Percentiles rank a stretch among this genome's conserved stretches.
Evolutionary conservation across 1,284 basidiomycete genomes (phyloP).

Genomic region (Leccinum holopus): DNA sequence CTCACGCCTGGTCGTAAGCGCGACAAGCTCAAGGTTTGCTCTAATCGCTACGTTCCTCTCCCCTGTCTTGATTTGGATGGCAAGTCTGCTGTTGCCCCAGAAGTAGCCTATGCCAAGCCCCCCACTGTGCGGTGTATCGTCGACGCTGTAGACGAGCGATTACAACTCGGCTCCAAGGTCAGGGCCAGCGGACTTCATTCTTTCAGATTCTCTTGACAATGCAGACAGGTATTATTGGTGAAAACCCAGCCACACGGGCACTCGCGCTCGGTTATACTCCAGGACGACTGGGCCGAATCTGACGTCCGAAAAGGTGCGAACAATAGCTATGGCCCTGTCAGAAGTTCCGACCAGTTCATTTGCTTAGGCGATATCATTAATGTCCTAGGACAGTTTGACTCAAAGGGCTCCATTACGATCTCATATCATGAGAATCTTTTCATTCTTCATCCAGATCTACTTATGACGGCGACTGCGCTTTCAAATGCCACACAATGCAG

Average conservation of each 20-base stretch:
- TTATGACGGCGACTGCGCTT: slow-evolving; percentile 85
- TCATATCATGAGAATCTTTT: slow-evolving; percentile 61
- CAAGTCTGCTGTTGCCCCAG: slow-evolving; percentile 21
- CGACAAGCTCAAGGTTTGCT: slow-evolving; percentile 23
- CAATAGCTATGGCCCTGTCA: neutral
- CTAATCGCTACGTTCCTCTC: neutral
- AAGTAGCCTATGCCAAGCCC: slow-evolving; percentile 29
- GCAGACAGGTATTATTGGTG: slow-evolving; percentile 43
- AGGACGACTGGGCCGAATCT: slow-evolving; percentile 65
- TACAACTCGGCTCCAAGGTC: slow-evolving; percentile 22
- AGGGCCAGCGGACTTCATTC: neutral
- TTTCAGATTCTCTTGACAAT: slow-evolving; percentile 8
- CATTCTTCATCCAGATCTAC: slow-evolving; percentile 86
- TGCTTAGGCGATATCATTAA: slow-evolving; percentile 74
- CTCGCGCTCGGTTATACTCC: slow-evolving; percentile 50
- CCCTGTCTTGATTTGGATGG: neutral
- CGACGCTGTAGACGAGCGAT: slow-evolving; percentile 39
- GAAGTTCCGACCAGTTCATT: neutral
- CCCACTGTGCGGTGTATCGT: slow-evolving; percentile 54
- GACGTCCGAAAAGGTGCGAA: slow-evolving; percentile 53
- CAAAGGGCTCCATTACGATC: slow-evolving; percentile 51
- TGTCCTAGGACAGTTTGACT: slow-evolving; percentile 61
- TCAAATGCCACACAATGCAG: slow-evolving; percentile 79
- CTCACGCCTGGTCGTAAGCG: slow-evolving; percentile 35
- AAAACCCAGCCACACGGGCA: slow-evolving; percentile 42